A percentile compares a stretch with the other conserved stretches of the same genome.
Conservation (phyloP, 1,284 basidiomycete genomes). For the Tilletiopsis washingtonensis region DNA sequence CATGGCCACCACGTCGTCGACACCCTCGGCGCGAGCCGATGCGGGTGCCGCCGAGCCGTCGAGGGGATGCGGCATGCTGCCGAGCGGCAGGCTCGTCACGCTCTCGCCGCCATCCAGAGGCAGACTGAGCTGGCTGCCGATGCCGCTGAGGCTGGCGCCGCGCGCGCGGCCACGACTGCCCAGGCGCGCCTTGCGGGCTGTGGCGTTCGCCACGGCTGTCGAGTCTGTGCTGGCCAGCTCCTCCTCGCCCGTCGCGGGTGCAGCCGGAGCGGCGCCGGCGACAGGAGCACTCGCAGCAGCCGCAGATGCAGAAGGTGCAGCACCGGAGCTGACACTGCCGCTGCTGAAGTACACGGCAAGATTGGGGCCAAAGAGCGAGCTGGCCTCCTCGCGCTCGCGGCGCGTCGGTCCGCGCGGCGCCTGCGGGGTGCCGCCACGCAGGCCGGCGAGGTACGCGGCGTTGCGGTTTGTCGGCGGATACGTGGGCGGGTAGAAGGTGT, state of each 20-base stretch:
- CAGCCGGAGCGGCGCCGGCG: background rate
- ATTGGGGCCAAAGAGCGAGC: conserved; percentile 36
- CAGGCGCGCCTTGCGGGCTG: conserved; percentile 18
- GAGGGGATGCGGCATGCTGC: background rate
- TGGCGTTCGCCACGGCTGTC: background rate
- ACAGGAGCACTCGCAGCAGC: background rate
- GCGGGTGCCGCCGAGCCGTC: background rate
- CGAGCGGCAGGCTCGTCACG: conserved; percentile 12
- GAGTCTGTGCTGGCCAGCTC: conserved; percentile 2
- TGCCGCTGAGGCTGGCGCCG: conserved; percentile 32
- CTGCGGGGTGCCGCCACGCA: conserved; percentile 1
- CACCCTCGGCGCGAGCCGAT: background rate
- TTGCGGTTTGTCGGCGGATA: conserved; percentile 6
- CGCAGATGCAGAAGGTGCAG: too few relatives aligned
- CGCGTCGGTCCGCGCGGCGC: conserved; percentile 15
- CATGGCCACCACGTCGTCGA: conserved; percentile 16
- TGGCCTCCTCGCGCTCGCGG: conserved; percentile 30
- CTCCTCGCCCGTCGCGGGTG: background rate
- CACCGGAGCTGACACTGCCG: conserved; percentile 24
- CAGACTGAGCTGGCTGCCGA: conserved; percentile 16
- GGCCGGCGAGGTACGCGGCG: background rate
- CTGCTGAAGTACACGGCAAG: conserved; percentile 37
- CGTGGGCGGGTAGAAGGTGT: conserved; percentile 1
- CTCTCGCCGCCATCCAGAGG: conserved; percentile 21
- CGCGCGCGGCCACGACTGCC: conserved; percentile 32